phyloP scores from a whole-genome alignment of 2,329 filamentous ascomycete species.

The Neoascochyta sp. region DNA sequence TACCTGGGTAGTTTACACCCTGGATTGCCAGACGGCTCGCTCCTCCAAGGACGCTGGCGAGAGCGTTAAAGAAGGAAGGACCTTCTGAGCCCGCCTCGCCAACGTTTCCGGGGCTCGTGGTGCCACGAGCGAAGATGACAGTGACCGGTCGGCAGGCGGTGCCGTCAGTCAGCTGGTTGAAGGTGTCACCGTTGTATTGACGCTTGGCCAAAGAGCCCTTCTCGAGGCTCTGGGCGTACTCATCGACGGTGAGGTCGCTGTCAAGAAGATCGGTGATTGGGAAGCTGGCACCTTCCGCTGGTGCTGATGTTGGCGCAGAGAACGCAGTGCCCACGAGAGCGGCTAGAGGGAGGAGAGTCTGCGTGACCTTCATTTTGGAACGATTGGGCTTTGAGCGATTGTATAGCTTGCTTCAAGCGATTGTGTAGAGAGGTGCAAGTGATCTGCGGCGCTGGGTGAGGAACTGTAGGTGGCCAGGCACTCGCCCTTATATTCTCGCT shows the following conservation, averaged over 20 bases:
- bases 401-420: not conserved
- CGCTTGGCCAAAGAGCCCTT: slow-evolving; percentile 11
- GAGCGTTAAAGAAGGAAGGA: slow-evolving; percentile 49
- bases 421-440: not conserved
- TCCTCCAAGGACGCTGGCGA: slow-evolving; percentile 42
- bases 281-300: slow-evolving; percentile 17
- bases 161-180: slow-evolving; percentile 31
- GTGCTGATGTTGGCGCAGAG: slow-evolving; percentile 12
- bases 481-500: not conserved
- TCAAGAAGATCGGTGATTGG: slow-evolving; percentile 25
- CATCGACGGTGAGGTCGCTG: slow-evolving; percentile 19
- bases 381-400: not conserved
- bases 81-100: slow-evolving; percentile 44
- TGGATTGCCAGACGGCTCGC: slow-evolving; percentile 48
- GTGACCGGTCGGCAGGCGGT: slow-evolving; percentile 47
- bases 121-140: slow-evolving; percentile 55
- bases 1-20: slow-evolving; percentile 54
- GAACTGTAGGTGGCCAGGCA: not conserved
- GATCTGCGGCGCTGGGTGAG: slow-evolving; percentile 2
- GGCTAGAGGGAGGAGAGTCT: slow-evolving; percentile 15
- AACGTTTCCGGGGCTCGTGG: slow-evolving; percentile 51
- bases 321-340: slow-evolving; percentile 13
- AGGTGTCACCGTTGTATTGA: slow-evolving; percentile 20
- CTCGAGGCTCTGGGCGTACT: slow-evolving; percentile 24
- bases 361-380: slow-evolving; percentile 21